Evolutionary conservation across 1,284 basidiomycete genomes (phyloP), one percentile per base, ranked within the genome.

Genomic region (Wallemia mellicola): DNA sequence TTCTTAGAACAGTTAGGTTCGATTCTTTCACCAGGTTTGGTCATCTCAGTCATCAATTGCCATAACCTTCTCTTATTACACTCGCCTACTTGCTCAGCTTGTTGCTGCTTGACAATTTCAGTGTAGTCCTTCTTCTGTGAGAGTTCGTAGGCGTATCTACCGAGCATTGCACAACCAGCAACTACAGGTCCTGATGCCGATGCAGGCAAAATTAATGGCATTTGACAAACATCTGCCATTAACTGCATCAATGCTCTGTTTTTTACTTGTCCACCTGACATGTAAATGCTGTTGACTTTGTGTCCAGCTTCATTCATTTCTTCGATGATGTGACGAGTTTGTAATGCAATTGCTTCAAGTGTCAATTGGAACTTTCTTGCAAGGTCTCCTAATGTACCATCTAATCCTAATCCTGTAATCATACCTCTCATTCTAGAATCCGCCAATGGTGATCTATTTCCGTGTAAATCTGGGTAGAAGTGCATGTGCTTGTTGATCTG

Each of bases 21-120:
- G 32, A 98, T 75, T 58, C 82, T 74, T 11, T 76, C 79, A 0
- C 84, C 92, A 0, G 81, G 74, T 58, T 83, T 83, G 11, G 89
- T 94, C 91, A 96, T 96, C 65, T 86, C 81, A 48, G 83, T 77
- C 84, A 98, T 98, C 64, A 92, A 82, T 58, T 81, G 75, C 92
- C 92, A 98, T 63, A 96, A 73, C 63, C 74, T 73, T 63, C 81
- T 76, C 32, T 79, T 79, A 64, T 81, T 77, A 61, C 75, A 73
- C 61, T 75, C 73, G 54, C 72, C 74, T 24, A 68, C 71, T 61
- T 76, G 67, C 55, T 73, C 71, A 1, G 72, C 75, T 28, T 71
- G 68, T 15, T 68, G 65, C 63, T 76, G 77, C 24, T 68, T 68
- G 14, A 61, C 60, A 62, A 74, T 68, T 11, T 64, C 22, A 59